Percentiles rank a stretch among this genome's conserved stretches.
Conservation (phyloP, 1,284 basidiomycete genomes). For the Leccinum pachyderme region DNA sequence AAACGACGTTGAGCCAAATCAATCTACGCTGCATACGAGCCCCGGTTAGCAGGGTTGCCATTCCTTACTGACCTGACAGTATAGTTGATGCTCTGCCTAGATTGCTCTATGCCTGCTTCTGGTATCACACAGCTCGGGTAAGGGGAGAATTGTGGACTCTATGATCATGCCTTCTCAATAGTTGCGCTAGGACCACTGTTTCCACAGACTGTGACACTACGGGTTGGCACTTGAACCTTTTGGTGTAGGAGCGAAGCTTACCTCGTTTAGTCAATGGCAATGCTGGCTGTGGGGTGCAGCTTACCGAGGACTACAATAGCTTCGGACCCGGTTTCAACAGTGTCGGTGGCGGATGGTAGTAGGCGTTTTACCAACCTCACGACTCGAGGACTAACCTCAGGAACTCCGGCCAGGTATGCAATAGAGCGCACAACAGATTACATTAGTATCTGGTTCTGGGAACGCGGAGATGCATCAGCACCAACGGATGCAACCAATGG, state of each 20-base stretch:
- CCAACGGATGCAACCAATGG: slow-evolving; percentile 33
- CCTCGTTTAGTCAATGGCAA: slow-evolving; percentile 36
- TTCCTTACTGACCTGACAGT: no score
- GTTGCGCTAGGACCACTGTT: slow-evolving; percentile 12
- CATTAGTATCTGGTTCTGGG: slow-evolving; percentile 45
- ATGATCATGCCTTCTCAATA: slow-evolving; percentile 7
- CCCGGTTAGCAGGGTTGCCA: slow-evolving; percentile 23
- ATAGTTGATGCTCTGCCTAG: slow-evolving; percentile 6
- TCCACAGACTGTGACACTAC: slow-evolving; percentile 37
- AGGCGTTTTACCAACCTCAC: not conserved
- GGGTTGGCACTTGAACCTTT: slow-evolving; percentile 11
- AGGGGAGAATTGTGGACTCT: not conserved
- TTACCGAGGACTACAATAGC: slow-evolving; percentile 34
- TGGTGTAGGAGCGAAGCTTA: slow-evolving; percentile 1
- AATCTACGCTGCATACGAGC: slow-evolving; percentile 44
- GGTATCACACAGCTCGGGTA: slow-evolving; percentile 26
- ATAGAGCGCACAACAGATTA: slow-evolving; percentile 37
- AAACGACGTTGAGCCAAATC: slow-evolving; percentile 36
- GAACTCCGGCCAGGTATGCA: slow-evolving; percentile 31
- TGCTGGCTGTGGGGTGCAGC: slow-evolving; percentile 45
- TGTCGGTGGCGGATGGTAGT: slow-evolving; percentile 42
- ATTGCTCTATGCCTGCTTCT: slow-evolving; percentile 24
- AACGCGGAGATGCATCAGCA: slow-evolving; percentile 28
- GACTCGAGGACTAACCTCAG: not conserved
- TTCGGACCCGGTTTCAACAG: slow-evolving; percentile 44